Base-by-base conservation (phyloP, 106 monocot species). In the Agapanthus africanus region DNA sequence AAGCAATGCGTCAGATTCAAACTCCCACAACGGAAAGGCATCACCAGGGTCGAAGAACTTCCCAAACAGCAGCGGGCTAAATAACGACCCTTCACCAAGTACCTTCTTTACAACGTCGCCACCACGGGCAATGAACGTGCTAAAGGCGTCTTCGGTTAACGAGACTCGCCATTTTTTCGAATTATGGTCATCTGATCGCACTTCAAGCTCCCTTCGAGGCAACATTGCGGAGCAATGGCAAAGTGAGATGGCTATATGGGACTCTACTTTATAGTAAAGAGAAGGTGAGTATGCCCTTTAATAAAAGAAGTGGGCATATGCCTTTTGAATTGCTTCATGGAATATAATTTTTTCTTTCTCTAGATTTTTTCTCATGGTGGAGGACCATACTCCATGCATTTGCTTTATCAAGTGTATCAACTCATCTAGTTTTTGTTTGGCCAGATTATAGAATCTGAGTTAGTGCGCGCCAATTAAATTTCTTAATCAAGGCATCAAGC, bases 31-130 rank as follows among this genome's bases (percentile, higher is more conserved):
- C 4, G 95, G 95, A 66, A 95, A 95, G n/a, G 88, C 88, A 33
- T 95, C 95, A 26, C 87, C 91, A 0, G 95, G 95, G 40, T 95
- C 95, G 51, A 95, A 95, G 83, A 95, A 95, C 74, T 88, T 95
- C 25, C 87, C 86, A 37, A 91, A 95, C 59, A 95, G 67, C 46
- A 88, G 40, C 1, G 95, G 91, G 69, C 91, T 91, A 69, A 91
- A 95, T 7, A 91, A 66, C 11, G 91, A 91, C 14, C 88, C 95
- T 11, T 91, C 88, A 14, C 73, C 82, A 28, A 90, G 90, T n/a
- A 84, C 76, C 27, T 54, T 74, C 25, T 60, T 71, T 2, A 74
- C 87, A 21, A 35, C 52, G 19, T 79, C 82, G 7, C 78, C 88
- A 1, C 66, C 74, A 18, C 37, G 69, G 28, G 68, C 57, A 9